Percentiles rank a stretch among this genome's conserved stretches.
These are phyloP conservation scores for Pleodorina starrii DNA, from an alignment of 139 green algal genomes.

Conservation along the genomic window DNA sequence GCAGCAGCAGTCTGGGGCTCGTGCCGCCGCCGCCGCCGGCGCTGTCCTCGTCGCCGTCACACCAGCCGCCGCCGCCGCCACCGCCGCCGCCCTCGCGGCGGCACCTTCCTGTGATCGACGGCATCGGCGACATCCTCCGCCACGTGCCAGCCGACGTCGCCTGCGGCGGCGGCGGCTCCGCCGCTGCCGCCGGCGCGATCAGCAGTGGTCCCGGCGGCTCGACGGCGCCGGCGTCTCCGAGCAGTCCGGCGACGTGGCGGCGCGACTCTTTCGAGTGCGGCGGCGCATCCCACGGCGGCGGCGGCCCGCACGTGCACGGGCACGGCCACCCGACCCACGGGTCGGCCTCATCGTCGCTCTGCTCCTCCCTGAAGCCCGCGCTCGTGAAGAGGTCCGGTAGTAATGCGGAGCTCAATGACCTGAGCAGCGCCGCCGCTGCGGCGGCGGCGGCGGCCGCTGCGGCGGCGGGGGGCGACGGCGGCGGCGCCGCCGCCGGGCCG, in stretches of 20 bases:
- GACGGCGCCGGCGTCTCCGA: background rate
- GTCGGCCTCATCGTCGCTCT: background rate
- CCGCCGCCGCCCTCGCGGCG: background rate
- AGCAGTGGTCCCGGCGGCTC: background rate
- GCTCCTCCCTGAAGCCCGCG: conserved; percentile 2
- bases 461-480: background rate
- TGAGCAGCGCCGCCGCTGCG: conserved; percentile 1
- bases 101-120: background rate
- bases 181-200: background rate
- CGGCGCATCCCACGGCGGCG: background rate
- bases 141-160: background rate
- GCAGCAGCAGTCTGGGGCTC: background rate
- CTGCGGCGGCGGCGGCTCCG: background rate
- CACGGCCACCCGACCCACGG: background rate
- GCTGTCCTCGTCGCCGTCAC: background rate
- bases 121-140: background rate
- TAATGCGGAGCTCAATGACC: background rate
- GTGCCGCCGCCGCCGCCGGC: background rate
- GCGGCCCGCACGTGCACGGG: background rate
- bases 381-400: conserved; percentile 33
- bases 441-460: background rate
- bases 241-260: background rate
- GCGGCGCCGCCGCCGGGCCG: background rate
- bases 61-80: background rate
- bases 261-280: background rate